Base-by-base conservation (phyloP, 306 rosid species). In the Gastrolobium bilobum region DNA sequence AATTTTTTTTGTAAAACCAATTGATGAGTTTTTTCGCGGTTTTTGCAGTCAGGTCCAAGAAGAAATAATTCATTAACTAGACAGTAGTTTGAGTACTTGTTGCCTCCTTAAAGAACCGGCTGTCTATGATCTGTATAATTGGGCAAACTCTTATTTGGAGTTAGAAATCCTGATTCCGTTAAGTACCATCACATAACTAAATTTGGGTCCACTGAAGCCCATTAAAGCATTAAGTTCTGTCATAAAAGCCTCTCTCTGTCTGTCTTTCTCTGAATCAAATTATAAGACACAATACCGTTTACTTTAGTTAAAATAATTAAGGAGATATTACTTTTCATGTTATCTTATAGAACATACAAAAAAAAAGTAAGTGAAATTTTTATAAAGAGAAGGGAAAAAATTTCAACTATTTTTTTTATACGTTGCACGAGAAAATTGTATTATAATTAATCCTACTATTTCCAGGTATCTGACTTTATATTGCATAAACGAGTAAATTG, bases 161-260 rank as follows among this genome's bases (percentile, higher is more conserved):
- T 67, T 38, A 26, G 6, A 67, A 71, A 46, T 68, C 62, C 76
- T 57, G 69, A 66, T 51, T 66, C 56, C 50, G 65, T 65, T n/a
- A n/a, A 8, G 56, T 66, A 81, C 64, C 7, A 34, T 66, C 64
- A 73, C 54, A 42, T 46, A 37, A 74, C 60, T 56, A 47, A 75
- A 9, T 30, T 42, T 76, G 78, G 85, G 44, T 20, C 82, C 78
- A 82, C 73, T 40, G 33, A 82, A 61, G 31, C n/a, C 61, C 78
- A 68, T 50, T 68, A 60, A 29, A 48, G 15, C 78, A 68, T 50
- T 68, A 60, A 29, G 48, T 33, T 76, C 69, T 69, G 60, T 15
- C 43, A 6, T 26, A 10, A 57, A 66, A 58, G 50, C 9, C 38
- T 42, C 26, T 1, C 20, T 20, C 26, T 20, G 26, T 20, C 26